phyloP scores from a whole-genome alignment of 345 rosid species.

The Excoecaria agallocha region DNA sequence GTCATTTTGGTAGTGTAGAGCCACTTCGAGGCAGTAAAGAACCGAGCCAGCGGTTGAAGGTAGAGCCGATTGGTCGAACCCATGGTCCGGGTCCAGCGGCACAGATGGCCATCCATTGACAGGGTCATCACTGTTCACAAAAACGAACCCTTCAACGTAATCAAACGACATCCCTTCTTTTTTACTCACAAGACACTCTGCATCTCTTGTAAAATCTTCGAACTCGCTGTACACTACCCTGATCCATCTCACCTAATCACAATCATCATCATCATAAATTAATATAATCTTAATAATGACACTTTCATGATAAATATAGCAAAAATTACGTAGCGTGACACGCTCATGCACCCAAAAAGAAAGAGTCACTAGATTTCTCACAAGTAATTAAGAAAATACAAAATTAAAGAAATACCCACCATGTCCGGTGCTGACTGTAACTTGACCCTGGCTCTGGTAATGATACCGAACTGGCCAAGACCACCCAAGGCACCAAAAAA shows the following conservation, averaged over 20 bases:
- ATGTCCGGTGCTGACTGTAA: conserved; percentile 76
- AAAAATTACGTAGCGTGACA: conserved; percentile 23
- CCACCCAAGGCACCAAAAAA: conserved; percentile 81
- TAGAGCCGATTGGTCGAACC: conserved; percentile 42
- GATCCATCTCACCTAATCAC: conserved; percentile 88
- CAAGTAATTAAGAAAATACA: not conserved
- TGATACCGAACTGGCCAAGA: conserved; percentile 90
- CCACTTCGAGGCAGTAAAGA: conserved; percentile 84
- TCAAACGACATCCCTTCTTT: conserved; percentile 55
- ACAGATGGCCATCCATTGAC: conserved; percentile 88
- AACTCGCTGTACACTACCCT: conserved; percentile 76
- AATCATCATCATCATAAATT: not conserved
- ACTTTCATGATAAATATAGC: not conserved
- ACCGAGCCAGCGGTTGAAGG: conserved; percentile 62
- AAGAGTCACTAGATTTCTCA: conserved; percentile 2
- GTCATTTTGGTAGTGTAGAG: conserved; percentile 59
- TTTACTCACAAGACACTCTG: conserved; percentile 74
- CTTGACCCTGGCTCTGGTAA: conserved; percentile 70
- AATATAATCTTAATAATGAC: not conserved
- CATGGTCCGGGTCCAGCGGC: conserved; percentile 40
- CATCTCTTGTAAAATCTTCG: conserved; percentile 60
- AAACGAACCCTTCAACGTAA: conserved; percentile 88
- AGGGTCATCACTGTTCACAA: conserved; percentile 75
- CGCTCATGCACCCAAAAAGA: conserved; percentile 24
- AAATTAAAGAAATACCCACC: conserved; percentile 37